Percentiles rank a stretch among this genome's conserved stretches.
Conservation (phyloP, 2,329 filamentous ascomycete species). For the Ceratocystis papillata region DNA sequence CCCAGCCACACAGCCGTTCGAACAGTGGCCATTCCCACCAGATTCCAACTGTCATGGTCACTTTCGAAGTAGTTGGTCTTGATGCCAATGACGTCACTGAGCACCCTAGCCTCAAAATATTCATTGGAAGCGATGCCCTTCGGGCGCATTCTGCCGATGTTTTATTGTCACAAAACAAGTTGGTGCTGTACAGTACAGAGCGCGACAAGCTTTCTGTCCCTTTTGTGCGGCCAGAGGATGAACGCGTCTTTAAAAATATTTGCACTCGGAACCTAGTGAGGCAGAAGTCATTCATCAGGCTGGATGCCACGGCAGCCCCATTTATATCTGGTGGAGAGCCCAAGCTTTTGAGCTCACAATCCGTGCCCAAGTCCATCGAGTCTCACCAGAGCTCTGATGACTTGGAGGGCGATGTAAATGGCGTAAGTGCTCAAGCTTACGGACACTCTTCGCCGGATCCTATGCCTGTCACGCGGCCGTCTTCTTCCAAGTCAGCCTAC, state of each 20-base stretch:
- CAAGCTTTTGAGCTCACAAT: conserved; percentile 25
- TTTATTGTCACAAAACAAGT: conserved; percentile 79
- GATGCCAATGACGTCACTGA: conserved; percentile 37
- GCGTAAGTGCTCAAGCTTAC: neutral
- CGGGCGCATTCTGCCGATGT: conserved; percentile 81
- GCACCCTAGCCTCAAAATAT: conserved; percentile 54
- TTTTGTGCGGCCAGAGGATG: conserved; percentile 83
- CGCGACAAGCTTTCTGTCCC: conserved; percentile 80
- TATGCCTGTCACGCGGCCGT: neutral
- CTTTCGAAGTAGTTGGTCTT: conserved; percentile 61
- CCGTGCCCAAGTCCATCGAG: conserved; percentile 18
- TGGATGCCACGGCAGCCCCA: conserved; percentile 39
- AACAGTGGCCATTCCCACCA: conserved; percentile 51
- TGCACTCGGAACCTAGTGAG: conserved; percentile 50
- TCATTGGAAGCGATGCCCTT: conserved; percentile 80
- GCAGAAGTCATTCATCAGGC: conserved; percentile 47
- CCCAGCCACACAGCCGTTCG: conserved; percentile 62
- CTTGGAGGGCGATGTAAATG: neutral
- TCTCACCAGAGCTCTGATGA: conserved; percentile 7
- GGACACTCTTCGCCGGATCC: conserved; percentile 28
- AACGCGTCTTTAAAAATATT: conserved; percentile 66
- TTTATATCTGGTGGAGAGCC: conserved; percentile 34
- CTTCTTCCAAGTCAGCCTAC: conserved; percentile 17
- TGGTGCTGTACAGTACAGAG: conserved; percentile 79
- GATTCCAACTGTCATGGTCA: conserved; percentile 68